Evolutionary conservation across 1,139 yeast genomes (phyloP), one percentile per base, ranked within the genome.

Genomic region (Kluyveromyces sp.): DNA sequence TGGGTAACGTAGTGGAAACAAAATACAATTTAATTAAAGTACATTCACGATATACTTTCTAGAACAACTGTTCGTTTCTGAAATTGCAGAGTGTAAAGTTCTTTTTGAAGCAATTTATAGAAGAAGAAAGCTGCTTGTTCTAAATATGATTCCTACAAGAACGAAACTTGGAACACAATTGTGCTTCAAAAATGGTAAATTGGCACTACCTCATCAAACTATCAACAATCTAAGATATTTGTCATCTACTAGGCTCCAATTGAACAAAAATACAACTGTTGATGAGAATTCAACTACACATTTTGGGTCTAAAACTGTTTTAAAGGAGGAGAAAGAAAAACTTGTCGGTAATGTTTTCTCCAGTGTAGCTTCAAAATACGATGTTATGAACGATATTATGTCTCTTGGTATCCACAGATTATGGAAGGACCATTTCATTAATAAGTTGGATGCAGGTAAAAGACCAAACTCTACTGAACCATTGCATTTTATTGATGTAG

Each of bases 331-430:
- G 53, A 92, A 92, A 69, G 96, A 90, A 65, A 78, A 83, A 60
- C 67, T 87, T 47, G 99, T 92, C 27, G 85, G 87, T 42, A 83
- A 83, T 37, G 98, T 92, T 25, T 92, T 92, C 66, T 85, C 96
- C 7, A 85, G 95, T 6, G 98, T 92, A 37, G 98, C 98, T 3
- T 79, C 92, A 34, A 89, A 81, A 53, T 92, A 92, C 65, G 99
- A 92, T 68, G 73, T 87, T 47, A 94, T 92, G 98, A 92, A 92
- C 68, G 99, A 92, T 69, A 95, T 88, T 46, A 92, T 92, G 99
- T 87, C 96, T 6, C 68, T 90, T 67, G 98, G 98, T 36, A 77
- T 92, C 45, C 99, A 92, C 65, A 77, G 98, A 58, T 71, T 90
- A 47, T 92, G 99, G 99, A 92, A 92, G 63, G 81, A 78, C 61